These are phyloP conservation scores for Aquilaria agallochum DNA, from an alignment of 441 rosid genomes.

Conservation along the genomic window DNA sequence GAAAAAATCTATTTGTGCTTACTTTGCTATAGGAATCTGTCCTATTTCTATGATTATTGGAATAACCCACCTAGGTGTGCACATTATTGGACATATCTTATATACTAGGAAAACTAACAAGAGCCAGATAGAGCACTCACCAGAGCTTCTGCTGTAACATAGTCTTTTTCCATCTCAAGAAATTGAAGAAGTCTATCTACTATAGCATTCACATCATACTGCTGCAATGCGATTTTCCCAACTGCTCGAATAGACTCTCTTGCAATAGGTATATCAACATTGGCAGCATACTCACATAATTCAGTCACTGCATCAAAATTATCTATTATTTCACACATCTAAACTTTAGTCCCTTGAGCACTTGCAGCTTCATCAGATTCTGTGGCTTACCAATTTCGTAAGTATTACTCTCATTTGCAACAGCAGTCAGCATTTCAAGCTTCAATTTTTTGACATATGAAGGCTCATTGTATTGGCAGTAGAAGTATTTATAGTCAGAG, in stretches of 20 bases:
- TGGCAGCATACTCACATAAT: slow-evolving; percentile 96
- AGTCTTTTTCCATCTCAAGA: slow-evolving; percentile 98
- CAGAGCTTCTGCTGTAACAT: slow-evolving; percentile 95
- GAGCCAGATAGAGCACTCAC: slow-evolving; percentile 27
- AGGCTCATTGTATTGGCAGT: slow-evolving; percentile 96
- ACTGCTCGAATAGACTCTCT: slow-evolving; percentile 97
- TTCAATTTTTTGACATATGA: slow-evolving; percentile 91
- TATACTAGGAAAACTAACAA: no score
- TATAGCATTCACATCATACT: slow-evolving; percentile 97
- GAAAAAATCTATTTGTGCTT: no score
- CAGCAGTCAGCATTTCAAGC: slow-evolving; percentile 99
- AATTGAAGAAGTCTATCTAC: slow-evolving; percentile 99
- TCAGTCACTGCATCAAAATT: slow-evolving; percentile 66
- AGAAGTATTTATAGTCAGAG: slow-evolving; percentile 87
- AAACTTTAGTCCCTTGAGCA: slow-evolving; percentile 11
- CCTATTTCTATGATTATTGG: background rate
- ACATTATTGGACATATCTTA: slow-evolving; percentile 1
- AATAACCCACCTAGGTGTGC: slow-evolving; percentile 8
- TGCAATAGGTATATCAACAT: slow-evolving; percentile 90
- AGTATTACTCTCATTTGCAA: slow-evolving; percentile 94
- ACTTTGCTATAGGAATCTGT: no score
- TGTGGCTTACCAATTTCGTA: slow-evolving; percentile 82
- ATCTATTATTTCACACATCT: slow-evolving; percentile 14
- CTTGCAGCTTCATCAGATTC: slow-evolving; percentile 10
- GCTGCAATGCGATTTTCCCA: slow-evolving; percentile 96